These are phyloP conservation scores for Lanmaoa pseudosensibilis DNA, from an alignment of 768 basidiomycete genomes.

Conservation along the genomic window DNA sequence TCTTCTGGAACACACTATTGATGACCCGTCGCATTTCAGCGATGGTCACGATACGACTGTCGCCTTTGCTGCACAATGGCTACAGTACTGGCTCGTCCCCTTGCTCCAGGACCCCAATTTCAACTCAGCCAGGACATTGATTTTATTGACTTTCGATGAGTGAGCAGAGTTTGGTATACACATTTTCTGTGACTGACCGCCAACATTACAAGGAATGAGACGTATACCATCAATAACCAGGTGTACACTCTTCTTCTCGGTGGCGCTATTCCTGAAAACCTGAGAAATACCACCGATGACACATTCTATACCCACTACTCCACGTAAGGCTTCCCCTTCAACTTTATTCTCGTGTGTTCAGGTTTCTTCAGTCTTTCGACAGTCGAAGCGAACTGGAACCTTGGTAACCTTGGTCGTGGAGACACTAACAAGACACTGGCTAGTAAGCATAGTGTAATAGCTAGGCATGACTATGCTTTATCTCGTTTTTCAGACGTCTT, in stretches of 20 bases:
- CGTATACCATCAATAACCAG: conserved; percentile 42
- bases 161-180: conserved; percentile 29
- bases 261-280: conserved; percentile 41
- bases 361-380: conserved; percentile 40
- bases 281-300: conserved; percentile 47
- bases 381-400: conserved; percentile 59
- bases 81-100: conserved; percentile 51
- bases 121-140: conserved; percentile 54
- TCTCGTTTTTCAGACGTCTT: conserved; percentile 43
- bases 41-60: conserved; percentile 60
- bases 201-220: conserved; percentile 22
- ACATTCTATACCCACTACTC: conserved; percentile 64
- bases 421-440: conserved; percentile 46
- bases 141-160: conserved; percentile 64
- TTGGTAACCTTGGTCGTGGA: conserved; percentile 54
- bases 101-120: conserved; percentile 50
- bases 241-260: conserved; percentile 46
- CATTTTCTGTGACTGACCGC: not conserved
- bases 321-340: conserved; percentile 12
- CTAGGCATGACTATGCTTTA: not conserved
- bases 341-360: not conserved
- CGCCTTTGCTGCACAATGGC: conserved; percentile 46
- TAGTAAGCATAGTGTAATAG: conserved; percentile 4
- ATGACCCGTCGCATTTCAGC: conserved; percentile 34
- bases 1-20: not conserved